These are phyloP conservation scores for Rhipidocladum racemiflorum DNA, from an alignment of 176 grass and related monocot species.

Conservation along the genomic window DNA sequence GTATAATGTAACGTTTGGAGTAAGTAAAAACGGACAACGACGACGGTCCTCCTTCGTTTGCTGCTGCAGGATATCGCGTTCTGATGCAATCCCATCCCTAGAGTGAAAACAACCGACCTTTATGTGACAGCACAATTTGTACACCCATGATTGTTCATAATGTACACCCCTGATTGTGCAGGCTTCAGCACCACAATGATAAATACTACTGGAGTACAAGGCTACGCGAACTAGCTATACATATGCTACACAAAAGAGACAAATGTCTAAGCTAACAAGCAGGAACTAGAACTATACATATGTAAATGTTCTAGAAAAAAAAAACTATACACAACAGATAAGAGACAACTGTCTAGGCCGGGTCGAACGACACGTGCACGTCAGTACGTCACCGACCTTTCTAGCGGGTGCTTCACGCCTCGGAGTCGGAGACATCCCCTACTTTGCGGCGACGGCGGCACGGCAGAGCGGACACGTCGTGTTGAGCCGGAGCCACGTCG, in stretches of 20 bases:
- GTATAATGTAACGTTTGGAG: no score
- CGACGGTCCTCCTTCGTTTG: no score
- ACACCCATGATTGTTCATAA: neutral
- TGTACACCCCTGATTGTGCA: neutral
- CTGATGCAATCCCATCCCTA: no score
- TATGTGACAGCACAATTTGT: neutral
- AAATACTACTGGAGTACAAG: neutral
- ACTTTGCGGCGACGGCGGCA: neutral
- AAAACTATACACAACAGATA: neutral
- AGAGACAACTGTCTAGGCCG: no score
- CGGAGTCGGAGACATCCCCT: neutral
- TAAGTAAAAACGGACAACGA: no score
- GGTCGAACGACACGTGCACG: neutral
- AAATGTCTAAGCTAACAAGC: neutral
- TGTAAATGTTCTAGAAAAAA: neutral
- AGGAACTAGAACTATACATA: neutral
- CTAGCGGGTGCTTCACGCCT: neutral
- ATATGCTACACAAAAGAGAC: neutral
- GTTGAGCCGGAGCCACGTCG: constrained; percentile 35
- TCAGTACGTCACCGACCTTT: no score
- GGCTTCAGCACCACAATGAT: neutral
- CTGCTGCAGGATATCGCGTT: no score
- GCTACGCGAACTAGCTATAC: neutral
- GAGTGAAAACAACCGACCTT: neutral
- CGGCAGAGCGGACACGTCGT: constrained; percentile 43